phyloP scores from a whole-genome alignment of 2,329 filamentous ascomycete species.

The Arachnomyces sp. region DNA sequence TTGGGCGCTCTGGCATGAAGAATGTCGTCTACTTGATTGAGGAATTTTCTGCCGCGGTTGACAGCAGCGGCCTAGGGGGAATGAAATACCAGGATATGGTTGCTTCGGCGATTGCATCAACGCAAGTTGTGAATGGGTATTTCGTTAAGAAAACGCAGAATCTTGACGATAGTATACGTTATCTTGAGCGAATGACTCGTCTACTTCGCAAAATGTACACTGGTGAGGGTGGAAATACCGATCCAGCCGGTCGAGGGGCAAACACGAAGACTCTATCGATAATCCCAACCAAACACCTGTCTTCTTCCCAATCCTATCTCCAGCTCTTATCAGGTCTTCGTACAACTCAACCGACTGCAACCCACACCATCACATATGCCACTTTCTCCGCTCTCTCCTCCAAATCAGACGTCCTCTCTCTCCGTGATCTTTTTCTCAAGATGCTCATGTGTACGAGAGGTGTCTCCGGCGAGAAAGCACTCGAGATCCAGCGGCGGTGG shows the following conservation, averaged over 20 bases:
- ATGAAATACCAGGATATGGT: conserved; percentile 58
- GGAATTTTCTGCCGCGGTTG: conserved; percentile 56
- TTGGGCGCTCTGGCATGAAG: conserved; percentile 63
- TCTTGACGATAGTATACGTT: conserved; percentile 70
- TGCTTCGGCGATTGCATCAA: conserved; percentile 65
- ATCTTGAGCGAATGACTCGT: conserved; percentile 64
- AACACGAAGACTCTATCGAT: conserved; percentile 50
- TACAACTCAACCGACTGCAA: conserved; percentile 37
- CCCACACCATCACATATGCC: conserved; percentile 60
- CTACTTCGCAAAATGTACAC: conserved; percentile 58
- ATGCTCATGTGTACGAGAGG: conserved; percentile 79
- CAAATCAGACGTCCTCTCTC: conserved; percentile 66
- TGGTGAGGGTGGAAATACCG: conserved; percentile 11
- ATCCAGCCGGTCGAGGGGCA: conserved; percentile 8
- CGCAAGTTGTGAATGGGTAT: conserved; percentile 70
- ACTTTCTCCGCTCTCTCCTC: conserved; percentile 66
- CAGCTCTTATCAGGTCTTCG: conserved; percentile 55
- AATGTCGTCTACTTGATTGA: conserved; percentile 76
- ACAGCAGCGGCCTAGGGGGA: conserved; percentile 34
- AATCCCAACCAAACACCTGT: conserved; percentile 54
- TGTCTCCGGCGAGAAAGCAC: conserved; percentile 67
- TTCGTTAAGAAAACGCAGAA: conserved; percentile 70
- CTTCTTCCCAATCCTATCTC: conserved; percentile 60
- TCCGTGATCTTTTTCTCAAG: conserved; percentile 70
- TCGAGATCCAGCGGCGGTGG: conserved; percentile 75